Conservation (phyloP, 306 rosid species). For the Prunus kanzakura region DNA sequence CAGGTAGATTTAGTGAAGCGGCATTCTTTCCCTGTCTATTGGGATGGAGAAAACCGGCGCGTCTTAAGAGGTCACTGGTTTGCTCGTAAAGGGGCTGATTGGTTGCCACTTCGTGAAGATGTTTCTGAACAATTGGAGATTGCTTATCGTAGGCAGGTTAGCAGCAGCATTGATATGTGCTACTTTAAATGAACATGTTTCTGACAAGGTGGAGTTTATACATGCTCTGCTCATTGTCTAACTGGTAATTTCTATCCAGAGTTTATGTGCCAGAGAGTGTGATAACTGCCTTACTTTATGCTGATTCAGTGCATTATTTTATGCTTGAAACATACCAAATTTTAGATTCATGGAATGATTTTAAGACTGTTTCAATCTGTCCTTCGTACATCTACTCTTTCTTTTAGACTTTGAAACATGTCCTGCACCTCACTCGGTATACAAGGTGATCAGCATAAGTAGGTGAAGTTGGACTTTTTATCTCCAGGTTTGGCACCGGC, state of each 20-base stretch:
- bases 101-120: slow-evolving; percentile 97
- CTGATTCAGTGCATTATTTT: background rate
- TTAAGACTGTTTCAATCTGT: background rate
- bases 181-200: background rate
- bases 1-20: slow-evolving; percentile 85
- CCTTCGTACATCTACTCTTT: background rate
- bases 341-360: background rate
- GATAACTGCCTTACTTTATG: background rate
- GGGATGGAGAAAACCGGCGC: slow-evolving; percentile 96
- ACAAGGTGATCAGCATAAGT: background rate
- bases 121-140: slow-evolving; percentile 89
- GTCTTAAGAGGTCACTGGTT: slow-evolving; percentile 99
- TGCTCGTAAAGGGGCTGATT: slow-evolving; percentile 93
- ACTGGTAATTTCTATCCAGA: background rate
- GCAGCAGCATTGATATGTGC: slow-evolving; percentile 13
- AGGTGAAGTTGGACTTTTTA: slow-evolving; percentile 15
- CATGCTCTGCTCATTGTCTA: background rate
- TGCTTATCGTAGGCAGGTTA: slow-evolving; percentile 77
- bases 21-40: slow-evolving; percentile 92
- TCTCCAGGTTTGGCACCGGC: slow-evolving; percentile 87
- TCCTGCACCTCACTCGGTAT: background rate
- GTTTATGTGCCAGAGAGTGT: background rate
- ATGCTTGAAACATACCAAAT: slow-evolving; percentile 1
- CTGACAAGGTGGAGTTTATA: background rate
- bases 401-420: background rate